These are phyloP conservation scores for Pythium rhizo-oryzae DNA, from an alignment of 352 stramenopile species.

Conservation along the genomic window DNA sequence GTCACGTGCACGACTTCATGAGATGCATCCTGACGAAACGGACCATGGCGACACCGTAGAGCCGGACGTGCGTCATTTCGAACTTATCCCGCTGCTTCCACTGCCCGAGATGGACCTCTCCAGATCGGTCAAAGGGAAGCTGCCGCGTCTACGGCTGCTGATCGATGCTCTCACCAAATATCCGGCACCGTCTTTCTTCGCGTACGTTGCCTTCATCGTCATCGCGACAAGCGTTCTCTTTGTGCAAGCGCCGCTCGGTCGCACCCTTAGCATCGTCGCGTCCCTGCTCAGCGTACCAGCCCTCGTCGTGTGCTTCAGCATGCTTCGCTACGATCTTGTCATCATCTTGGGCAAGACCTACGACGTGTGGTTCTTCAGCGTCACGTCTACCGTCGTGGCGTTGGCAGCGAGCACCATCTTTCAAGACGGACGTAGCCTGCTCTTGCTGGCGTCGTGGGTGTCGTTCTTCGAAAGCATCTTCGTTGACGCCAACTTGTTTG, in stretches of 20 bases:
- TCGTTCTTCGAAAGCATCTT: constrained; percentile 7
- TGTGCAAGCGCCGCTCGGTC: background rate
- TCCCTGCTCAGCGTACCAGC: background rate
- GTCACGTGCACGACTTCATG: background rate
- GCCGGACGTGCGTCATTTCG: background rate
- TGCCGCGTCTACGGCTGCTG: background rate
- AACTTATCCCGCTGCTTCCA: background rate
- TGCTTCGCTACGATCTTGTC: constrained; percentile 9
- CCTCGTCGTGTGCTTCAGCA: background rate
- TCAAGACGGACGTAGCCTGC: background rate
- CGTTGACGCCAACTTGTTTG: constrained; percentile 10
- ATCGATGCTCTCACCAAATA: background rate
- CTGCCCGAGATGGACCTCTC: background rate
- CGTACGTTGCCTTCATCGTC: background rate
- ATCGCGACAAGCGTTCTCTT: background rate
- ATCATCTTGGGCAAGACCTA: background rate
- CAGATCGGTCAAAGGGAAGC: background rate
- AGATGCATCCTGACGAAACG: background rate
- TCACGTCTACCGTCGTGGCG: background rate
- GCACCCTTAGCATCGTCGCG: background rate
- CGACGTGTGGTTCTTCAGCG: constrained; percentile 15
- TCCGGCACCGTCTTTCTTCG: background rate
- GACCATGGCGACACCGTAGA: background rate
- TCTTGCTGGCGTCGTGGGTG: background rate
- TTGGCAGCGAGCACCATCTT: background rate